These are phyloP conservation scores for Aspergillus mulundensis DNA, from an alignment of 495 filamentous ascomycete species.

Conservation along the genomic window DNA sequence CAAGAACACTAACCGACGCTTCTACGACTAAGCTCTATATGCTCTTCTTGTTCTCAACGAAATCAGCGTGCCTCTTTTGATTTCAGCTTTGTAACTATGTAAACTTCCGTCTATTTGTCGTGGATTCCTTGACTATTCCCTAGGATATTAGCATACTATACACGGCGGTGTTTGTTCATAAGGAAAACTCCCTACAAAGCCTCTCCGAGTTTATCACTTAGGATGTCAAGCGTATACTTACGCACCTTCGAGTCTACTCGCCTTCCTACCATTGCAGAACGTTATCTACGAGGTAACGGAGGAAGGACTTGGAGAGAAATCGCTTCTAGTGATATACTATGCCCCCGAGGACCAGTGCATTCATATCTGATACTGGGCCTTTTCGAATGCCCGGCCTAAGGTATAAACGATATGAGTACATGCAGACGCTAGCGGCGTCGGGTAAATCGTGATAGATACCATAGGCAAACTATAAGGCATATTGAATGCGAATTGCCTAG, in stretches of 20 bases:
- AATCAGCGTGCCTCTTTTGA: conserved; percentile 1
- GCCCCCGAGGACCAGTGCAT: no score
- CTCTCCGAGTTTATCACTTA: background rate
- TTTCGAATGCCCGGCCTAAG: no score
- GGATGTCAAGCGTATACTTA: background rate
- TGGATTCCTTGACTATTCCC: conserved; percentile 6
- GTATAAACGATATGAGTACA: no score
- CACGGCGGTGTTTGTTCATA: conserved; percentile 8
- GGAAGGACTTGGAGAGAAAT: no score
- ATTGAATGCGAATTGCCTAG: no score
- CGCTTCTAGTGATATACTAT: no score
- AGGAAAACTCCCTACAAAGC: background rate
- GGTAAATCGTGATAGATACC: no score
- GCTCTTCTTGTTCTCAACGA: conserved; percentile 11
- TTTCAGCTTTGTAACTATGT: conserved; percentile 21
- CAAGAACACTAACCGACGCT: conserved; percentile 86
- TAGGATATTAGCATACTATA: conserved; percentile 20
- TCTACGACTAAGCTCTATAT: conserved; percentile 67
- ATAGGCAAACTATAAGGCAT: no score
- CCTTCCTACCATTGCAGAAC: background rate
- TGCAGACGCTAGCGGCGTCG: no score
- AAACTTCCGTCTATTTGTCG: conserved; percentile 4
- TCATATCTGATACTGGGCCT: no score
- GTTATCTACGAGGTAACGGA: no score
- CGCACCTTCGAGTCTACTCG: background rate